phyloP scores from a whole-genome alignment of 495 filamentous ascomycete genomes.

The Xylaria curta region DNA sequence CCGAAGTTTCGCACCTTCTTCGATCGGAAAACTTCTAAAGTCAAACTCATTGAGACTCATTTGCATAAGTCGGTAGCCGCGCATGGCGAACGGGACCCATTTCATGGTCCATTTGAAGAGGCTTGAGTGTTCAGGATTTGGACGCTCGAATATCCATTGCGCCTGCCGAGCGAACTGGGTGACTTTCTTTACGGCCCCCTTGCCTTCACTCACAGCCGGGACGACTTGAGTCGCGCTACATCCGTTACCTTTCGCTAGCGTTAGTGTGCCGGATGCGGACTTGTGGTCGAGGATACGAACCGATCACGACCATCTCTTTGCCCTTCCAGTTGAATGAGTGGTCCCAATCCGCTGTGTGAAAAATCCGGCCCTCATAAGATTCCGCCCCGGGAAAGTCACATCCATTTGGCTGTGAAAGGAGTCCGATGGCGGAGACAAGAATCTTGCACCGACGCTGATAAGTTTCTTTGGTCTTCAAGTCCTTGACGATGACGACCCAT shows the following conservation, averaged over 20 bases:
- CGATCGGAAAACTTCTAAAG: conserved; percentile 46
- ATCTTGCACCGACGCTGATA: conserved; percentile 55
- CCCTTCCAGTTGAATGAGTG: conserved; percentile 53
- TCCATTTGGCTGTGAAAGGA: conserved; percentile 52
- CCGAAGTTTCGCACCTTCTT: conserved; percentile 40
- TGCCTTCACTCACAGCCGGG: conserved; percentile 43
- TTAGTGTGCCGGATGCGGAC: conserved; percentile 16
- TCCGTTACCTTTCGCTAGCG: conserved; percentile 38
- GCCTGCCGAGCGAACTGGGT: conserved; percentile 69
- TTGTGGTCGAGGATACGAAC: conserved; percentile 42
- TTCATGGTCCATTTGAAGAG: conserved; percentile 27
- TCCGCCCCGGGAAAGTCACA: conserved; percentile 49
- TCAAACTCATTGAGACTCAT: conserved; percentile 39
- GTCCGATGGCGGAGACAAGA: conserved; percentile 62
- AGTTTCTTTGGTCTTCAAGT: conserved; percentile 40
- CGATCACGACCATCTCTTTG: conserved; percentile 62
- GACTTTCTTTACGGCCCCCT: conserved; percentile 57
- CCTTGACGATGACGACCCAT: conserved; percentile 53
- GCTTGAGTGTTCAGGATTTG: conserved; percentile 32
- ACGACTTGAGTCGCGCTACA: conserved; percentile 56
- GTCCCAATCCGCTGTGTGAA: conserved; percentile 63
- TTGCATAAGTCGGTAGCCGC: conserved; percentile 23
- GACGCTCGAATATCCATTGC: conserved; percentile 62
- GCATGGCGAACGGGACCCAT: conserved; percentile 39
- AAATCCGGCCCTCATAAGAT: conserved; percentile 54